Evolutionary conservation across 768 basidiomycete genomes (phyloP).

Genomic region (Hebeloma cylindrosporum): DNA sequence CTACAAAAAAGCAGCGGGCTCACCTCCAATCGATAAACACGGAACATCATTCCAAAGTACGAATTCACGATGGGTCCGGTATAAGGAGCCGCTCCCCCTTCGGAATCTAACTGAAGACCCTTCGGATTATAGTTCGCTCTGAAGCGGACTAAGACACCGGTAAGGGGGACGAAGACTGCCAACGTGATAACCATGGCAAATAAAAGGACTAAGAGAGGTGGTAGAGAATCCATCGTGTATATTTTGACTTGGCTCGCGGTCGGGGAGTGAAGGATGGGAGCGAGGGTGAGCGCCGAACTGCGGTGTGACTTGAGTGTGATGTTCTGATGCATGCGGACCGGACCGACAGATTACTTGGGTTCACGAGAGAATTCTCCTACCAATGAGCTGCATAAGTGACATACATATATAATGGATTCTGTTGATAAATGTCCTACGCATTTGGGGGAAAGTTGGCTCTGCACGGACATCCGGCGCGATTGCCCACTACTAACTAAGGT

Average conservation of each 20-base stretch:
- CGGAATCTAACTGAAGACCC: slow-evolving; percentile 75
- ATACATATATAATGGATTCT: no score
- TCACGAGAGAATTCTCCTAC: no score
- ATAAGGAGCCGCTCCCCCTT: slow-evolving; percentile 73
- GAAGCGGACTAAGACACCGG: slow-evolving; percentile 71
- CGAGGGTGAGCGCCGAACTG: no score
- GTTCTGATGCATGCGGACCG: no score
- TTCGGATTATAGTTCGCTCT: slow-evolving; percentile 87
- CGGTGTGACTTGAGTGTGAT: slow-evolving; percentile 6
- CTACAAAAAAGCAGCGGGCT: not conserved
- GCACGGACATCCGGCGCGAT: no score
- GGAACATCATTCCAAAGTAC: slow-evolving; percentile 69
- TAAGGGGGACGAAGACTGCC: slow-evolving; percentile 58
- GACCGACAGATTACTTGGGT: no score
- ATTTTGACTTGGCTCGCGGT: slow-evolving; percentile 5
- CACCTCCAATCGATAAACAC: slow-evolving; percentile 76
- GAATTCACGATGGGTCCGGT: slow-evolving; percentile 77
- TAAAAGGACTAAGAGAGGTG: slow-evolving; percentile 40
- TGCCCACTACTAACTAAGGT: no score
- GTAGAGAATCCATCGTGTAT: slow-evolving; percentile 10
- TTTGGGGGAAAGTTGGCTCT: no score
- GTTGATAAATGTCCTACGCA: no score
- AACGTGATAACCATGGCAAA: slow-evolving; percentile 52
- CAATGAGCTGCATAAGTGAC: no score
- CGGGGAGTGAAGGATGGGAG: not conserved